Evolutionary conservation across 2,329 filamentous ascomycete genomes (phyloP).

Genomic region (Phaeosphaeria sp.): DNA sequence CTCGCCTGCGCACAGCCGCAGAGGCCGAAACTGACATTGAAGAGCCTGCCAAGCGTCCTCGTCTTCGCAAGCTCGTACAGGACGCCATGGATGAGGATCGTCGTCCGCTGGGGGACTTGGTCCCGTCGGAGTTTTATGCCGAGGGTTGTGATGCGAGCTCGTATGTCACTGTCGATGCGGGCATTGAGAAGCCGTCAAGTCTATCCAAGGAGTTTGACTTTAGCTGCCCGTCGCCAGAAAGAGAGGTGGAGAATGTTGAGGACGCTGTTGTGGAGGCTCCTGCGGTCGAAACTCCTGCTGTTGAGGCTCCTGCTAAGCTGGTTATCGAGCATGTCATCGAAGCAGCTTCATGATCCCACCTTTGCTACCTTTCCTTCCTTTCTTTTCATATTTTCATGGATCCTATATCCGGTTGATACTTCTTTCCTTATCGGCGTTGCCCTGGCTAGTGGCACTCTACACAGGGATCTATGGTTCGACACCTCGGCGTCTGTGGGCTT

Average conservation of each 20-base stretch:
- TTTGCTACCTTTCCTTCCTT: not conserved
- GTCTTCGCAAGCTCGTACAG: slow-evolving; percentile 34
- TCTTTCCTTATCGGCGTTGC: not conserved
- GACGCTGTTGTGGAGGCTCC: not conserved
- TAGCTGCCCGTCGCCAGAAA: slow-evolving; percentile 15
- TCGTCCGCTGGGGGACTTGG: slow-evolving; percentile 44
- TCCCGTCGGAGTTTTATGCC: slow-evolving; percentile 47
- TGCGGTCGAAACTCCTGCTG: not conserved
- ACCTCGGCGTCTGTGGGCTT: not conserved
- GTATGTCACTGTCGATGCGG: slow-evolving; percentile 46
- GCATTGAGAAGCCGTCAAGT: slow-evolving; percentile 42
- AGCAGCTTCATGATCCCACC: not conserved
- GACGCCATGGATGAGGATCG: slow-evolving; percentile 52
- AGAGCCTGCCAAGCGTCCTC: slow-evolving; percentile 35
- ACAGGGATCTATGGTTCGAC: not conserved
- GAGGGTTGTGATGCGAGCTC: slow-evolving; percentile 44
- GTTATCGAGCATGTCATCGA: not conserved
- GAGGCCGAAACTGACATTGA: slow-evolving; percentile 16
- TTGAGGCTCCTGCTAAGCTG: not conserved
- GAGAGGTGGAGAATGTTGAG: slow-evolving; percentile 11
- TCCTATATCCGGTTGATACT: not conserved
- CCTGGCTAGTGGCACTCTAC: not conserved
- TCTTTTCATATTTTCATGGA: not conserved
- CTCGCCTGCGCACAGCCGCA: slow-evolving; percentile 12
- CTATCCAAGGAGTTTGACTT: slow-evolving; percentile 45